Evolutionary conservation across 164 flowering plant genomes (phyloP), one percentile per base, ranked within the genome.

Genomic region (Akebia trifoliata): DNA sequence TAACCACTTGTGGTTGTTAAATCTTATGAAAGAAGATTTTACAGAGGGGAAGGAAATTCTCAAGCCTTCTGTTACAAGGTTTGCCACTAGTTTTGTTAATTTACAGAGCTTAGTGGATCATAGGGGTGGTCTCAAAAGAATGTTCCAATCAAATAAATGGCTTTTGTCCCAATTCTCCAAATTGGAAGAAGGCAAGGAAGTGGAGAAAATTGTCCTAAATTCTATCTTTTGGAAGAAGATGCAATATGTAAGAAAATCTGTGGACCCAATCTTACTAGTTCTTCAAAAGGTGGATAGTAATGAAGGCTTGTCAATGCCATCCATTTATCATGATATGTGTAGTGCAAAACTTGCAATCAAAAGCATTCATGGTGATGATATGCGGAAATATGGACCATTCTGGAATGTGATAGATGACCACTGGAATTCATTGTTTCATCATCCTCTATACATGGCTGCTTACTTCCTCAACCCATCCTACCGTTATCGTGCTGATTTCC

Each of bases 91-190:
- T 61, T 89, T 78, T 70, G 56, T 63, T 52, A 81, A 79, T 43
- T 60, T 84, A 57, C 83, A 77, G 43, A 74, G 73, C 66, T 55
- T 89, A 63, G 45, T 76, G 57, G 87, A 81, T 39, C 78, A 83
- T 35, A 80, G 77, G 65, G 59, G 55, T 48, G 70, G 70, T 59
- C 84, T 89, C 45, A 84, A 76, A 68, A 79, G 76, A 67, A 67
- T 89, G 89, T 82, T 89, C 60, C 85, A 76, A 31, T 89, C 93
- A 44, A 72, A 59, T 54, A 83, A 75, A 68, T 89, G 97, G 97
- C 64, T 68, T 59, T 75, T 78, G 26, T 89, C 90, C 22, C 76
- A 67, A 46, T 69, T 68, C 49, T 64, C 83, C 34, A 82, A 79
- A 66, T 70, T 65, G 15, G 82, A 84, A 1, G 87, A 78, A n/a